Evolutionary conservation across 2,329 filamentous ascomycete genomes (phyloP).

Genomic region (Cercospora sp.): DNA sequence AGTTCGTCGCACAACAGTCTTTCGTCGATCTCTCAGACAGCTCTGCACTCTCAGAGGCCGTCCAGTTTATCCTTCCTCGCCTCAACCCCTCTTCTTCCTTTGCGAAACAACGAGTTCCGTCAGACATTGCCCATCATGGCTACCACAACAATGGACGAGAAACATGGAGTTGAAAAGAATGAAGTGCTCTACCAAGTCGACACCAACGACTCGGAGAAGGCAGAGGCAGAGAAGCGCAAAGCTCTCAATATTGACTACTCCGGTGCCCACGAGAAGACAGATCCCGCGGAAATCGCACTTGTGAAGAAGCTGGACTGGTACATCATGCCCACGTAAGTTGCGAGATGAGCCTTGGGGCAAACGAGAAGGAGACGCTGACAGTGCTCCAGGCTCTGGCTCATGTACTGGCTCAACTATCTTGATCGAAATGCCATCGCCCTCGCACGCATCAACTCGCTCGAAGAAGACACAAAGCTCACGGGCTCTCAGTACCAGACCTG

Average conservation of each 20-base stretch:
- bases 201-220: conserved; percentile 32
- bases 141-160: conserved; percentile 17
- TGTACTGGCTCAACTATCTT: conserved; percentile 36
- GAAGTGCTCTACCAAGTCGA: conserved; percentile 28
- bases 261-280: conserved; percentile 37
- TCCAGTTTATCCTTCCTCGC: conserved; percentile 8
- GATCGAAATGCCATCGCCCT: conserved; percentile 50
- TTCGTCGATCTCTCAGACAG: conserved; percentile 2
- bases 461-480: conserved; percentile 45
- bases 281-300: conserved; percentile 34
- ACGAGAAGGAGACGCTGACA: background rate
- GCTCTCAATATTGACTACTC: conserved; percentile 33
- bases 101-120: background rate
- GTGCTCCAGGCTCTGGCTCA: conserved; percentile 23
- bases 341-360: background rate
- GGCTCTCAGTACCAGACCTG: conserved; percentile 45
- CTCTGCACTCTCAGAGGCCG: conserved; percentile 4
- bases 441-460: conserved; percentile 42
- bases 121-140: conserved; percentile 17
- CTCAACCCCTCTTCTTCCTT: background rate
- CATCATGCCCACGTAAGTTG: conserved; percentile 33
- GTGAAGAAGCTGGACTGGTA: conserved; percentile 36
- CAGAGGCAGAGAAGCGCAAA: conserved; percentile 35
- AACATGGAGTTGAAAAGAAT: conserved; percentile 31
- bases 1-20: conserved; percentile 16